Evolutionary conservation across 2,329 filamentous ascomycete species (phyloP).

Genomic region (Xylariaceae sp.): DNA sequence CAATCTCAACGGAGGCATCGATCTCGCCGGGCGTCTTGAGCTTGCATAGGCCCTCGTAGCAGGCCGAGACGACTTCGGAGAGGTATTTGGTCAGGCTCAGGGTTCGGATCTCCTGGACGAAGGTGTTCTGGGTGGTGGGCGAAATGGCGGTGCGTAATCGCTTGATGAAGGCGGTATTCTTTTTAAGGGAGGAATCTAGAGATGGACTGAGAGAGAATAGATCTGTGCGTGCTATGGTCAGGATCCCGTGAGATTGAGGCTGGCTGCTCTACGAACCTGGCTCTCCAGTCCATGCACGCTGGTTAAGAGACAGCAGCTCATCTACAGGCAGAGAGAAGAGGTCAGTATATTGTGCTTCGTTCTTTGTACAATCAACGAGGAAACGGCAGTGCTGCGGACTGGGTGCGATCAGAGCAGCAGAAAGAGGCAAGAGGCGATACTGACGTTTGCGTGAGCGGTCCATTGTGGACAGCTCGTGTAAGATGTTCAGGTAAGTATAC

Average conservation of each 20-base stretch:
- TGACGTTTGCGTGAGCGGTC: constrained; percentile 61
- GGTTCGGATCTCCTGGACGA: constrained; percentile 83
- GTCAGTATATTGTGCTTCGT: neutral
- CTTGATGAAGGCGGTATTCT: constrained; percentile 98
- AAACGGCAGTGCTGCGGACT: neutral
- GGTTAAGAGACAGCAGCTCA: constrained; percentile 85
- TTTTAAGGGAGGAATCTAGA: constrained; percentile 92
- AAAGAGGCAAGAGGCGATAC: constrained; percentile 24
- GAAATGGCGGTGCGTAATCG: constrained; percentile 86
- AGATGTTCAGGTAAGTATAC: constrained; percentile 24
- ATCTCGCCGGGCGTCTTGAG: constrained; percentile 90
- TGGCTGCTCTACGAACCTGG: constrained; percentile 52
- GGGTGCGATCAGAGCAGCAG: neutral
- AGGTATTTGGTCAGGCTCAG: constrained; percentile 94
- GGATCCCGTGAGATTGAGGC: constrained; percentile 7
- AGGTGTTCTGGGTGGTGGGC: constrained; percentile 70
- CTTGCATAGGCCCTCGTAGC: constrained; percentile 88
- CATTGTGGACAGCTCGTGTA: constrained; percentile 46
- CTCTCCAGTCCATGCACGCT: constrained; percentile 82
- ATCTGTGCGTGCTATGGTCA: constrained; percentile 46
- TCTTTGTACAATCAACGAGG: too few relatives aligned
- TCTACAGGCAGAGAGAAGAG: constrained; percentile 49
- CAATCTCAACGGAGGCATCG: constrained; percentile 83
- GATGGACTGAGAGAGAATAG: constrained; percentile 71
- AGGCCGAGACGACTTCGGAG: constrained; percentile 92